Percentiles rank a stretch among this genome's conserved stretches.
phyloP scores from a whole-genome alignment of 495 filamentous ascomycete species.

The Neurospora discreta region DNA sequence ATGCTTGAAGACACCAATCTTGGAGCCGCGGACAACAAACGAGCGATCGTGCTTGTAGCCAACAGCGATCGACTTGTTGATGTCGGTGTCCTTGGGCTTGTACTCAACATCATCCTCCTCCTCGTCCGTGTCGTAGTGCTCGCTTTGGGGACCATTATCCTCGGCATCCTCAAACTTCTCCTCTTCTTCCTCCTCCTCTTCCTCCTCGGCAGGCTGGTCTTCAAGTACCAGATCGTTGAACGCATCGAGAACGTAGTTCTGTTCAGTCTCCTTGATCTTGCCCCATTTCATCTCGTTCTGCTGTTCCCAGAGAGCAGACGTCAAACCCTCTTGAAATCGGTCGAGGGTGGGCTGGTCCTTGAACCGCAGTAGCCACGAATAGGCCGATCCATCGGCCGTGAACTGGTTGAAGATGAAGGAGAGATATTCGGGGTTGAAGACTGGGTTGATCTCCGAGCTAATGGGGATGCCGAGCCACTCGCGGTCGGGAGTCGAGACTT shows the following conservation, averaged over 20 bases:
- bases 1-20: constrained; percentile 98
- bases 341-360: constrained; percentile 69
- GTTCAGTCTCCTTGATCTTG: constrained; percentile 83
- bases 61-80: constrained; percentile 94
- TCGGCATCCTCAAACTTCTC: constrained; percentile 54
- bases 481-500: constrained; percentile 64
- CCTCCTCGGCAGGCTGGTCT: constrained; percentile 51
- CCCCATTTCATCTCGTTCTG: constrained; percentile 90
- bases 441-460: constrained; percentile 84
- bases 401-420: constrained; percentile 99
- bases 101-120: constrained; percentile 75
- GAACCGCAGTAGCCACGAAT: constrained; percentile 93
- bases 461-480: constrained; percentile 87
- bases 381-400: constrained; percentile 73
- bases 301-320: constrained; percentile 95
- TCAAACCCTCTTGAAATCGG: constrained; percentile 83
- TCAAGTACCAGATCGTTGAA: constrained; percentile 95
- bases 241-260: constrained; percentile 88
- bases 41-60: constrained; percentile 96
- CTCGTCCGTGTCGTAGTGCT: constrained; percentile 83
- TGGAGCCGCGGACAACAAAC: constrained; percentile 90
- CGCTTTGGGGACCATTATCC: constrained; percentile 44
- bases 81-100: constrained; percentile 63
- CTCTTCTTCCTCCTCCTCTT: constrained; percentile 48
- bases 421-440: constrained; percentile 96